Evolutionary conservation across 352 stramenopile species (phyloP).

Genomic region (Blastocystis sp.): DNA sequence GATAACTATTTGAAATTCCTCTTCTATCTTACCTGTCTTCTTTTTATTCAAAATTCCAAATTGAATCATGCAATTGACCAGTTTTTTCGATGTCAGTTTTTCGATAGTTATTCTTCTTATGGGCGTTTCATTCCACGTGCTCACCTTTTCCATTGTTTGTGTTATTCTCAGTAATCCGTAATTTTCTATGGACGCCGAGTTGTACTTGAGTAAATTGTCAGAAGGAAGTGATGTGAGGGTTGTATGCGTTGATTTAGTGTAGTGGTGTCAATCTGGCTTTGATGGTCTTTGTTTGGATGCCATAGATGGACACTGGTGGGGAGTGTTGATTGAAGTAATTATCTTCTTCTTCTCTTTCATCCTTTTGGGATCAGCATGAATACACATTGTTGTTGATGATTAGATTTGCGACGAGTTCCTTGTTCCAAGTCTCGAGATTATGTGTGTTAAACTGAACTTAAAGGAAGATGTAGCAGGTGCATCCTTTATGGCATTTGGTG

Average conservation of each 20-base stretch:
- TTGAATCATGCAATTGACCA: too few relatives aligned
- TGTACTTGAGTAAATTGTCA: neutral
- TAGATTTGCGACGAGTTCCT: constrained; percentile 64
- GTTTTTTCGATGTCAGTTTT: too few relatives aligned
- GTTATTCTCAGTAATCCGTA: neutral
- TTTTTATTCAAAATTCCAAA: too few relatives aligned
- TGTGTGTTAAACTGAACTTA: constrained; percentile 54
- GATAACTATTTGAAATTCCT: too few relatives aligned
- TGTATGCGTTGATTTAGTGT: neutral
- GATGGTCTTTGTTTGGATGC: constrained; percentile 52
- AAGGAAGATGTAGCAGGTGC: constrained; percentile 66
- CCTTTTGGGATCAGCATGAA: neutral
- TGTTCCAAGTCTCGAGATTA: constrained; percentile 56
- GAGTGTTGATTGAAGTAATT: constrained; percentile 50
- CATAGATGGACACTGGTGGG: constrained; percentile 42
- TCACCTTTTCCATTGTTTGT: too few relatives aligned
- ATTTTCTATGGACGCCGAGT: neutral
- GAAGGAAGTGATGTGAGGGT: neutral
- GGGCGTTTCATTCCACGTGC: too few relatives aligned
- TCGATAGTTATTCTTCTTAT: too few relatives aligned
- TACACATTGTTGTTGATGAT: neutral
- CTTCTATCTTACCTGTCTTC: too few relatives aligned
- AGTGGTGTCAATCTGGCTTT: constrained; percentile 19
- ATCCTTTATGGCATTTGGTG: constrained; percentile 47
- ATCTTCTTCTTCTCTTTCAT: constrained; percentile 49